phyloP scores from a whole-genome alignment of 2,329 filamentous ascomycete species.

The Westerdykella aurantiaca region DNA sequence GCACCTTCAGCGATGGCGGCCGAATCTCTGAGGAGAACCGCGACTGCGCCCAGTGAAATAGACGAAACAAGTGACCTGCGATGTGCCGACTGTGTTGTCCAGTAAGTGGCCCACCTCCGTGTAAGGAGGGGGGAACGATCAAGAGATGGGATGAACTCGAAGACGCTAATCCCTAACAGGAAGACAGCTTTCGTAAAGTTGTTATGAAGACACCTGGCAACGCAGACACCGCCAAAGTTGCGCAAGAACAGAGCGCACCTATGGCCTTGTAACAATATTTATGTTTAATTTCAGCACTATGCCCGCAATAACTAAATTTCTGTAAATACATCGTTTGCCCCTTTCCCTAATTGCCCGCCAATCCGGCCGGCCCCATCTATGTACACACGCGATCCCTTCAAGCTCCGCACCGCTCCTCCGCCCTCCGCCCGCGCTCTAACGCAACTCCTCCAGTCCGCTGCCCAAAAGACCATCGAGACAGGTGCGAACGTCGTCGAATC shows the following conservation, averaged over 20 bases:
- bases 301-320: no score
- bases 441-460: conserved; percentile 27
- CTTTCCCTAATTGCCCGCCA: background rate
- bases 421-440: conserved; percentile 25
- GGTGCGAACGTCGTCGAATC: conserved; percentile 19
- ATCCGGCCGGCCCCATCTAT: conserved; percentile 26
- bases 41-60: no score
- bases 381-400: conserved; percentile 45
- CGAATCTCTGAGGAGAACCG: no score
- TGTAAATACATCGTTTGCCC: no score
- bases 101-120: no score
- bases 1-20: no score
- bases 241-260: no score
- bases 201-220: background rate
- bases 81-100: no score
- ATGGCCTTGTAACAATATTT: no score
- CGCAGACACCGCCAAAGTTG: background rate
- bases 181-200: background rate
- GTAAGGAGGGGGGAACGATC: no score
- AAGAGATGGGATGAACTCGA: background rate
- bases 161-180: background rate
- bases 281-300: no score
- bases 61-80: no score
- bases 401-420: conserved; percentile 34
- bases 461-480: conserved; percentile 19